Base-by-base conservation (phyloP, 1,139 yeast genomes). In the Scheffersomyces parashehatae region DNA sequence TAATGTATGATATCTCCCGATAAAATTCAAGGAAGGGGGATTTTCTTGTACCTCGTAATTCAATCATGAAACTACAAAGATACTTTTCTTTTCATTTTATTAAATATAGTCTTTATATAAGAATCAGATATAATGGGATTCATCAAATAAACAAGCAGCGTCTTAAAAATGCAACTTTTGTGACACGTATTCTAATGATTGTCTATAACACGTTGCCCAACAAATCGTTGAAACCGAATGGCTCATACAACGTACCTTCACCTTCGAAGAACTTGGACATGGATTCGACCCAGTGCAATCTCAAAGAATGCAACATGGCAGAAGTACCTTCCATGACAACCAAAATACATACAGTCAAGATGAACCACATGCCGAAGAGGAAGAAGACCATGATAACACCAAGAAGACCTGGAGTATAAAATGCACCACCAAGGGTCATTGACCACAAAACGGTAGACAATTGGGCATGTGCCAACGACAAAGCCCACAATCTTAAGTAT, bases 261-360 rank as follows among this genome's bases (percentile, higher is more conserved):
- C 99, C 99, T 58, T 87, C 89, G 59, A 93, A 95, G 65, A 88
- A 95, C 70, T 95, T 95, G 40, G 97, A 90, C 98, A 95, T 95
- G 29, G 97, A 91, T 68, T 95, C 99, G 44, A 95, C 99, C 99
- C 99, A 93, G 65, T 93, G 99, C 60, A 93, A 73, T 67, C 99
- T 87, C 58, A 95, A 78, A 24, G 97, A 88, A 68, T 95, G 99
- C 58, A 95, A 78, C 99, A 95, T 95, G 28, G 99, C 99, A 35
- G 96, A 88, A 0, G 99, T 95, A 42, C 99, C 99, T 68, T 95
- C 99, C 99, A 95, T 93, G 48, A 90, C 75, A 40, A 95, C 98
- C 62, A 95, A 77, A 46, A 95, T 90, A 53, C 90, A 83, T 37
- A 90, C 91, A 0, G 99, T 93, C 51, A 91, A 76, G 4, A 83